These are phyloP conservation scores for Penicillium egyptiacum DNA, from an alignment of 495 filamentous ascomycete species.

Conservation along the genomic window DNA sequence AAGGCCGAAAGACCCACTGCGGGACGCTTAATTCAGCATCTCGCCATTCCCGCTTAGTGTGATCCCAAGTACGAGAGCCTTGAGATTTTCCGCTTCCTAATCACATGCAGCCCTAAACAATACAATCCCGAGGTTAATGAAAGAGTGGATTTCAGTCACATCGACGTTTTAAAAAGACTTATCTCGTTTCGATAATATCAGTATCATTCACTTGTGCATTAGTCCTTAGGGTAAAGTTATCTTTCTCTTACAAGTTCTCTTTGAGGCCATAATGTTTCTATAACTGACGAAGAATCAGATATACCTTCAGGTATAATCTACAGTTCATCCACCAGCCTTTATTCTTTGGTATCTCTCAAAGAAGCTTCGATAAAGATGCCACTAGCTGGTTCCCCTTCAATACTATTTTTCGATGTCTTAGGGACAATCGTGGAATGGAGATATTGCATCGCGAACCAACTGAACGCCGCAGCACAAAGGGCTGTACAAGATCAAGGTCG, in stretches of 20 bases:
- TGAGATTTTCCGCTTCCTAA: too few relatives aligned
- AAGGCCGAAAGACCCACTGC: constrained; percentile 1
- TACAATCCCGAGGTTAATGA: constrained; percentile 10
- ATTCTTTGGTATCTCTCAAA: constrained; percentile 5
- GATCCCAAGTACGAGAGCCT: too few relatives aligned
- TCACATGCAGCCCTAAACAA: constrained; percentile 11
- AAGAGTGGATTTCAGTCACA: background rate
- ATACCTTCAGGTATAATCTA: too few relatives aligned
- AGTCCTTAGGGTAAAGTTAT: background rate
- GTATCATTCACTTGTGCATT: background rate
- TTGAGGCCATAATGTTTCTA: too few relatives aligned
- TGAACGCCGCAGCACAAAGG: constrained; percentile 15
- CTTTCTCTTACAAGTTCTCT: too few relatives aligned
- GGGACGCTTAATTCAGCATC: too few relatives aligned
- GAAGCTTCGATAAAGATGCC: constrained; percentile 13
- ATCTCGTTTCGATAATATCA: constrained; percentile 3
- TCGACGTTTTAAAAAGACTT: constrained; percentile 7
- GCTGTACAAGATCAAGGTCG: constrained; percentile 14
- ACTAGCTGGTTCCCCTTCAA: constrained; percentile 9
- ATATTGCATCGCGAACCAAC: constrained; percentile 20
- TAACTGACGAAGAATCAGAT: too few relatives aligned
- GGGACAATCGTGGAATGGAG: constrained; percentile 27
- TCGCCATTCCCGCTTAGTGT: too few relatives aligned
- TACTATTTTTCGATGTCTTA: constrained; percentile 23
- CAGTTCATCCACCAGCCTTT: constrained; percentile 1